A percentile compares a stretch with the other conserved stretches of the same genome.
phyloP scores from a whole-genome alignment of 164 flowering plant species.

The Berberis thunbergii region DNA sequence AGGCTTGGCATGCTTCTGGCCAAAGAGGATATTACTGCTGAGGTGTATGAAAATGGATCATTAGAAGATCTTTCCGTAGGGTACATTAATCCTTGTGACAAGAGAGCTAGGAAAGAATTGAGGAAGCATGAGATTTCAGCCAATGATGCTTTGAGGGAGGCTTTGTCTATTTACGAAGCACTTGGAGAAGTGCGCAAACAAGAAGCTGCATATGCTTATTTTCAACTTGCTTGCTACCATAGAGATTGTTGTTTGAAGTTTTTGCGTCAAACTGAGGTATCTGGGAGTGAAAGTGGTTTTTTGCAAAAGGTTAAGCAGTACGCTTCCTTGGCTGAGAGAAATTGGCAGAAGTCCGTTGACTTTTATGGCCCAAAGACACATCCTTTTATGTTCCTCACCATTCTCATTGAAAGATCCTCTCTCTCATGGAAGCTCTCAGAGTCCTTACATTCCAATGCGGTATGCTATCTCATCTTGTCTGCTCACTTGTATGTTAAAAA shows the following conservation, averaged over 20 bases:
- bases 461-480: slow-evolving; percentile 28
- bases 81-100: slow-evolving; percentile 17
- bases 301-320: slow-evolving; percentile 66
- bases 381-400: slow-evolving; percentile 66
- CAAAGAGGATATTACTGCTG: slow-evolving; percentile 51
- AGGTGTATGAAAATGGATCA: slow-evolving; percentile 39
- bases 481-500: neutral
- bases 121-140: slow-evolving; percentile 73
- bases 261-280: slow-evolving; percentile 29
- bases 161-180: slow-evolving; percentile 71
- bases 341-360: slow-evolving; percentile 80
- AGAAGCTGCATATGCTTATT: slow-evolving; percentile 92
- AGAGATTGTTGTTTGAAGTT: slow-evolving; percentile 75
- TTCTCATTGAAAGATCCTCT: slow-evolving; percentile 63
- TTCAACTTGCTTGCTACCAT: slow-evolving; percentile 84
- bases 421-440: slow-evolving; percentile 48
- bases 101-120: slow-evolving; percentile 30
- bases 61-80: slow-evolving; percentile 21
- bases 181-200: slow-evolving; percentile 80
- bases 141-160: slow-evolving; percentile 89
- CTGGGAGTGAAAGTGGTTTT: slow-evolving; percentile 36
- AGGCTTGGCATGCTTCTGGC: slow-evolving; percentile 94
- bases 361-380: slow-evolving; percentile 75
- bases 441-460: slow-evolving; percentile 41
- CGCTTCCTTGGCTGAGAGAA: slow-evolving; percentile 84